Conservation (phyloP, 257 asterid genomes). For the Solanum paucissectum region DNA sequence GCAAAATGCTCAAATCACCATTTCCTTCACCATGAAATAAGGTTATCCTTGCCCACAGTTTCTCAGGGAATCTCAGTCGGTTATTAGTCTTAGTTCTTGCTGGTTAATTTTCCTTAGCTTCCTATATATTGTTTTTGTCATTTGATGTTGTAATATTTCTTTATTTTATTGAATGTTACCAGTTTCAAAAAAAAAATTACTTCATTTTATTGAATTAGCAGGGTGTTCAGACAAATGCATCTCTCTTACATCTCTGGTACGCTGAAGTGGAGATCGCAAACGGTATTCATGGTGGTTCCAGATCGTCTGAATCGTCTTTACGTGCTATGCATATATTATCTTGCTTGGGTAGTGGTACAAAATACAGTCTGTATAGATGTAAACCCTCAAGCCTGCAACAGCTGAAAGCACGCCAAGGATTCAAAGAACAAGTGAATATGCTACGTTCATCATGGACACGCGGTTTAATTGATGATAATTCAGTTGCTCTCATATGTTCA, state of each 20-base stretch:
- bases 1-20: neutral
- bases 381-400: constrained; percentile 57
- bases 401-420: constrained; percentile 91
- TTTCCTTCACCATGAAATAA: neutral
- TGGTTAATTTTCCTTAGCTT: neutral
- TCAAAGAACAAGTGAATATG: constrained; percentile 58
- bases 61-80: neutral
- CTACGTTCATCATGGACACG: constrained; percentile 59
- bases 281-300: constrained; percentile 27
- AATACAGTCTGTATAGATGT: constrained; percentile 54
- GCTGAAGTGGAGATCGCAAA: constrained; percentile 74
- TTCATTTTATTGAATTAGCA: constrained; percentile 14
- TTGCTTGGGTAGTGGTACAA: constrained; percentile 75
- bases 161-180: neutral
- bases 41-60: neutral
- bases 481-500: constrained; percentile 68
- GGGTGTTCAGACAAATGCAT: constrained; percentile 48
- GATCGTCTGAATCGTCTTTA: constrained; percentile 32
- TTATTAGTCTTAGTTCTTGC: neutral
- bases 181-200: neutral
- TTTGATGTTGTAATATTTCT: neutral
- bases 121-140: neutral
- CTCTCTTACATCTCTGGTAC: constrained; percentile 86
- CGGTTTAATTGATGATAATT: constrained; percentile 63
- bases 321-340: constrained; percentile 87